Base-by-base conservation (phyloP, 805 yeast genomes). In the Candida silvatica region DNA sequence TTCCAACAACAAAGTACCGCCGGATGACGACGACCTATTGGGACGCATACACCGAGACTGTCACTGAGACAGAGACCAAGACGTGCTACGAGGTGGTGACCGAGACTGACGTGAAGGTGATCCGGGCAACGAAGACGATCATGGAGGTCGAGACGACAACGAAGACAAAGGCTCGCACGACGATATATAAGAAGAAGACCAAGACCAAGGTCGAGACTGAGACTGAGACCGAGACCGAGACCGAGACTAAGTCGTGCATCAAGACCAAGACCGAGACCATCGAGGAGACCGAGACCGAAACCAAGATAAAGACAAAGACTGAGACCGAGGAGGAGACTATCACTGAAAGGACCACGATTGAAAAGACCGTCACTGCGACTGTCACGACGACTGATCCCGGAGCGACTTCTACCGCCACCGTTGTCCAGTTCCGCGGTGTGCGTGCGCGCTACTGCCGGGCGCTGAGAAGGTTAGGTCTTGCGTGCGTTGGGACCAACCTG, bases 1-100 rank as follows among this genome's bases (percentile, higher is more conserved):
- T 29, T 9, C 51, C 48, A 9, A 46, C 51, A 1, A 47, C 51
- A 3, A 30, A 38, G n/a, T n/a, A n/a, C n/a, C n/a, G n/a, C n/a
- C n/a, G 14, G 35, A 38, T 32, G 36, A 46, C 50, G n/a, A 42
- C 44, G 32, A 34, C 24, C 33, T 41, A 43, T 33, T 41, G 43
- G 44, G 48, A 43, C 27, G 37, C n/a, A n/a, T n/a, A n/a, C n/a
- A n/a, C n/a, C n/a, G n/a, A n/a, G n/a, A n/a, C n/a, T n/a, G n/a
- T n/a, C n/a, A n/a, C n/a, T n/a, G n/a, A n/a, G n/a, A n/a, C n/a
- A n/a, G n/a, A n/a, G n/a, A n/a, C n/a, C n/a, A n/a, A n/a, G n/a
- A n/a, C n/a, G n/a, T n/a, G n/a, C 16, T 33, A 6, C 40, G 45
- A 17, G 44, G 40, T 5, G 40, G 43, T 4, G 42, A 34, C 22